Conservation (phyloP, 176 grass and related monocot species). For the Phragmites australis region DNA sequence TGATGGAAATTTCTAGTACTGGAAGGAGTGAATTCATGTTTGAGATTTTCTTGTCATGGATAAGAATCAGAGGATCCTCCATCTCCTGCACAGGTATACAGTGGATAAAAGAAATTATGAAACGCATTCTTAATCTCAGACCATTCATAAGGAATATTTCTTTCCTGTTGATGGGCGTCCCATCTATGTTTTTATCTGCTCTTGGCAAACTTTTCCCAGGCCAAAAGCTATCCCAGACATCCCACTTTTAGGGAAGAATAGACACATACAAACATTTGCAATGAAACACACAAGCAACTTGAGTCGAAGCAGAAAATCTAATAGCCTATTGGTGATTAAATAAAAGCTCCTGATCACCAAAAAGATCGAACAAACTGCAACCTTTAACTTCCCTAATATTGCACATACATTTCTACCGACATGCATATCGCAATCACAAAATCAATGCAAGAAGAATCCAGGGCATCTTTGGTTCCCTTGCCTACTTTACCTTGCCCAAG, state of each 20-base stretch:
- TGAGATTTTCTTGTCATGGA: constrained; percentile 96
- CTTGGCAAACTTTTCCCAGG: background rate
- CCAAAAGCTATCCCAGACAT: background rate
- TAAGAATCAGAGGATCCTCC: constrained; percentile 85
- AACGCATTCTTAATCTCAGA: background rate
- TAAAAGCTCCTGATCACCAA: background rate
- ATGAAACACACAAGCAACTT: background rate
- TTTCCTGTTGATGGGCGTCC: background rate
- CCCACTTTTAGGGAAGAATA: background rate
- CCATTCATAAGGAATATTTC: background rate
- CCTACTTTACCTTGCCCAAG: background rate
- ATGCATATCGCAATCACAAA: constrained; percentile 11
- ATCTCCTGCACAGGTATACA: constrained; percentile 63
- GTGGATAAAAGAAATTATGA: constrained; percentile 16
- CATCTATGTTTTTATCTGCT: background rate
- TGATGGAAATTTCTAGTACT: constrained; percentile 71
- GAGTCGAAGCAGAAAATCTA: background rate
- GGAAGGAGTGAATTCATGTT: constrained; percentile 77
- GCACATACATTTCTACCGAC: background rate
- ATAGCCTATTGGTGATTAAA: constrained; percentile 8
- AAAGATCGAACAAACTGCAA: constrained; percentile 16
- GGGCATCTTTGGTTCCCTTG: background rate
- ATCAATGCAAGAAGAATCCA: background rate
- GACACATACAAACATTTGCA: background rate
- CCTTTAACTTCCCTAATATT: background rate